Evolutionary conservation across 2,329 filamentous ascomycete species (phyloP).

Genomic region (Fusarium napiforme): DNA sequence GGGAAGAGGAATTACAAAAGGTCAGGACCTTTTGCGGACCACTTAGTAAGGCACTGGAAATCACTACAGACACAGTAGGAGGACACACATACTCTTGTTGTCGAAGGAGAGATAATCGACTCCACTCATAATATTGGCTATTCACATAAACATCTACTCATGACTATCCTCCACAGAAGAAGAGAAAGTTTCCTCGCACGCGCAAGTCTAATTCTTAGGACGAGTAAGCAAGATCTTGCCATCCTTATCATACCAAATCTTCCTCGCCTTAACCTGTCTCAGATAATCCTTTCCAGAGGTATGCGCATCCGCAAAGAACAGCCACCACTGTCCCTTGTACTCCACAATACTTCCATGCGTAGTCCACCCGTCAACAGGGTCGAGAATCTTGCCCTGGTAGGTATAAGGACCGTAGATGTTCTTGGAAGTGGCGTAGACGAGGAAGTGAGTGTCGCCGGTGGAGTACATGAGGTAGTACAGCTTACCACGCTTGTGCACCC

Average conservation of each 20-base stretch:
- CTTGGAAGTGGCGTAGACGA: constrained; percentile 18
- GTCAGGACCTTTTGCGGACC: background rate
- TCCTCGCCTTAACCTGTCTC: constrained; percentile 20
- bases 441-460: constrained; percentile 5
- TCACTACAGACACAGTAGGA: background rate
- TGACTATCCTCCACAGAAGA: background rate
- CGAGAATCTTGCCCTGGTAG: constrained; percentile 11
- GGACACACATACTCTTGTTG: too few species aligned
- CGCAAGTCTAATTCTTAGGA: background rate
- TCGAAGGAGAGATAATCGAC: background rate
- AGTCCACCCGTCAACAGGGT: constrained; percentile 18
- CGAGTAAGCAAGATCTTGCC: constrained; percentile 10
- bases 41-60: background rate
- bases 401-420: constrained; percentile 16
- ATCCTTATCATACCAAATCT: constrained; percentile 20
- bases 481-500: constrained; percentile 16
- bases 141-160: background rate
- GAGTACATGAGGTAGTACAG: constrained; percentile 23
- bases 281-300: constrained; percentile 10
- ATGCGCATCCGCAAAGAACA: constrained; percentile 20
- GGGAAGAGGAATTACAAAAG: background rate
- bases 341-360: constrained; percentile 22
- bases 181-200: background rate
- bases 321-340: constrained; percentile 18
- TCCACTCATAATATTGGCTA: background rate